Conservation (phyloP, 2,329 filamentous ascomycete species). For the Cladobotryum protrusum region DNA sequence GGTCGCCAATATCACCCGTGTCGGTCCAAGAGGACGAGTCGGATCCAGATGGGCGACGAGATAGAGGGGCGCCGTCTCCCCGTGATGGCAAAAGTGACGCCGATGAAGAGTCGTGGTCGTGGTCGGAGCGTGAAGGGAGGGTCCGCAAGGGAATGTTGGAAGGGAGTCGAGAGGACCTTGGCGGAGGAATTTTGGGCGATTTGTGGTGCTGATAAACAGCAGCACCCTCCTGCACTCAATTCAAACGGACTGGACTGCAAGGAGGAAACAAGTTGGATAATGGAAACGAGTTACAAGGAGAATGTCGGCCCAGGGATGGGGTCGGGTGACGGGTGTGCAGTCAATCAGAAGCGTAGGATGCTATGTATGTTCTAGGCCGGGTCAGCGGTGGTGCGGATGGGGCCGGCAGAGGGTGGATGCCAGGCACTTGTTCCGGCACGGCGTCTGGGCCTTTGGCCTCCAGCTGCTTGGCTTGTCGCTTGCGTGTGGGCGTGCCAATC, state of each 20-base stretch:
- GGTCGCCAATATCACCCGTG: slow-evolving; percentile 90
- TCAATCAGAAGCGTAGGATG: slow-evolving; percentile 8
- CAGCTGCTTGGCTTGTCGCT: background rate
- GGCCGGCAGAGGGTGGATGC: background rate
- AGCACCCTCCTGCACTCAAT: slow-evolving; percentile 56
- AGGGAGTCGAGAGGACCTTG: slow-evolving; percentile 60
- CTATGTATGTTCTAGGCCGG: slow-evolving; percentile 2
- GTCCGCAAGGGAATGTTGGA: slow-evolving; percentile 86
- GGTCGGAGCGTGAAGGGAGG: slow-evolving; percentile 42
- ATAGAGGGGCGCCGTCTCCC: slow-evolving; percentile 35
- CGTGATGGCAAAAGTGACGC: slow-evolving; percentile 29
- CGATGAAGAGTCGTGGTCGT: slow-evolving; percentile 34
- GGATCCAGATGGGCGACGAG: slow-evolving; percentile 51
- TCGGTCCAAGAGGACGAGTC: slow-evolving; percentile 80
- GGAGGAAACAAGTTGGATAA: slow-evolving; percentile 14
- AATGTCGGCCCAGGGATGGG: slow-evolving; percentile 13
- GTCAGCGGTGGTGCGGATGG: slow-evolving; percentile 4
- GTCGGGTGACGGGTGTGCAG: slow-evolving; percentile 5
- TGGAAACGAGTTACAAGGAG: slow-evolving; percentile 14
- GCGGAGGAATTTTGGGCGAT: slow-evolving; percentile 79
- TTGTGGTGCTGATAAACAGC: slow-evolving; percentile 68
- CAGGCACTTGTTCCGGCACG: no score
- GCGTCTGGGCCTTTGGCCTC: background rate
- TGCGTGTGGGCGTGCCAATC: slow-evolving; percentile 5
- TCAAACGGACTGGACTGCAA: slow-evolving; percentile 22